A percentile compares a stretch with the other conserved stretches of the same genome.
phyloP scores from a whole-genome alignment of 208 protist species.

The Crithidia thermophila region DNA sequence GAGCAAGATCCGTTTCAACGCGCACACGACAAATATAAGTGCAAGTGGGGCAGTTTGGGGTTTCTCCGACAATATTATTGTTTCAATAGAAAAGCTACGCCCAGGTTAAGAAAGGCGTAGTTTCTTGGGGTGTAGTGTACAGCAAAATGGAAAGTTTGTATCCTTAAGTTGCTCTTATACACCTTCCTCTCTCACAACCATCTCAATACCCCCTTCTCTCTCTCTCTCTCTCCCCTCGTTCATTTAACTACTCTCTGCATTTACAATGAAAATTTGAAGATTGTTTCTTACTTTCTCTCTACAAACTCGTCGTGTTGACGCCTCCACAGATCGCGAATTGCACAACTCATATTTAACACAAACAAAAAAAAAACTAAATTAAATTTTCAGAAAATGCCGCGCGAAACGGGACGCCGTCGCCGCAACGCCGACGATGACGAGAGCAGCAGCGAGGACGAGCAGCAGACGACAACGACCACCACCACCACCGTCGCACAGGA shows the following conservation, averaged over 20 bases:
- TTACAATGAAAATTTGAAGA: not conserved
- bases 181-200: no score
- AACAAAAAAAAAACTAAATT: not conserved
- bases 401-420: constrained; percentile 31
- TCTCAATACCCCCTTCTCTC: not conserved
- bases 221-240: not conserved
- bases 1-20: no score
- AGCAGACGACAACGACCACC: not conserved
- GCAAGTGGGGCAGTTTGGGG: no score
- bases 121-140: no score
- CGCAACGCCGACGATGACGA: constrained; percentile 32
- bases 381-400: not conserved
- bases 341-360: not conserved
- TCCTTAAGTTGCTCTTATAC: no score
- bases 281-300: no score
- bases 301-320: no score
- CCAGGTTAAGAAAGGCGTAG: no score
- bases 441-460: constrained; percentile 29
- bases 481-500: not conserved
- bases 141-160: no score
- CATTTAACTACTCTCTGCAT: not conserved
- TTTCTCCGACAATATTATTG: no score
- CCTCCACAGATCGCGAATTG: not conserved
- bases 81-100: no score
- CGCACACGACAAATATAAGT: no score